Conservation (phyloP, 192 early-diverging fungal species). For the Umbelopsis sp. region DNA sequence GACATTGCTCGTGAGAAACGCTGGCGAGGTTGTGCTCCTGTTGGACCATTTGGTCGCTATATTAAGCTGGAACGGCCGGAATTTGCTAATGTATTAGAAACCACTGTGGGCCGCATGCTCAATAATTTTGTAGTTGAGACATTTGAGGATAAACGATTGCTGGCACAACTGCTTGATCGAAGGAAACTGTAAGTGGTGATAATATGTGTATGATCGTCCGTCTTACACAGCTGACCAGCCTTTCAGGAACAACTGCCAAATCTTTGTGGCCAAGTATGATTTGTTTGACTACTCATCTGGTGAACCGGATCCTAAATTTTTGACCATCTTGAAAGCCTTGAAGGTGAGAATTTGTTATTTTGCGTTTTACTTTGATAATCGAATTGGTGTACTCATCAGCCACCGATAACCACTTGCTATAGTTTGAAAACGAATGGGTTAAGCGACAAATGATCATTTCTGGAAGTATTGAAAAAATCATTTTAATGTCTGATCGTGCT, state of each 20-base stretch:
- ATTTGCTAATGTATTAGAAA: constrained; percentile 66
- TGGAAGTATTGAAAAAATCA: constrained; percentile 68
- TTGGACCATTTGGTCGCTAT: constrained; percentile 74
- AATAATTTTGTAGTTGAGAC: constrained; percentile 73
- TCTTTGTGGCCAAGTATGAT: constrained; percentile 65
- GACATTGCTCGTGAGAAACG: constrained; percentile 47
- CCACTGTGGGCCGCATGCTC: constrained; percentile 59
- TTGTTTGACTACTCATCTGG: constrained; percentile 69
- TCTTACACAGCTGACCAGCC: too few relatives aligned
- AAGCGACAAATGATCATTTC: constrained; percentile 74
- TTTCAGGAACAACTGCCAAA: constrained; percentile 40
- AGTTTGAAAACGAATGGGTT: constrained; percentile 70
- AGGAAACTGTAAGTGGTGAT: constrained; percentile 54
- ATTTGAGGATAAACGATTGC: constrained; percentile 59
- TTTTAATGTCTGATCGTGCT: constrained; percentile 61
- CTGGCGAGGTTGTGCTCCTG: constrained; percentile 51
- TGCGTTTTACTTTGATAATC: background rate
- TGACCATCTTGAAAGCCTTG: constrained; percentile 67
- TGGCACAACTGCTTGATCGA: constrained; percentile 57
- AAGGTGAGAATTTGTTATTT: constrained; percentile 25
- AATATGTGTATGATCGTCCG: too few relatives aligned
- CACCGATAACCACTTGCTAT: background rate
- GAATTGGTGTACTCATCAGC: background rate
- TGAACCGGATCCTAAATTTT: constrained; percentile 59
- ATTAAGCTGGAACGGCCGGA: constrained; percentile 59